Conservation (phyloP, 1,284 basidiomycete species). For the Porodaedalea pini region DNA sequence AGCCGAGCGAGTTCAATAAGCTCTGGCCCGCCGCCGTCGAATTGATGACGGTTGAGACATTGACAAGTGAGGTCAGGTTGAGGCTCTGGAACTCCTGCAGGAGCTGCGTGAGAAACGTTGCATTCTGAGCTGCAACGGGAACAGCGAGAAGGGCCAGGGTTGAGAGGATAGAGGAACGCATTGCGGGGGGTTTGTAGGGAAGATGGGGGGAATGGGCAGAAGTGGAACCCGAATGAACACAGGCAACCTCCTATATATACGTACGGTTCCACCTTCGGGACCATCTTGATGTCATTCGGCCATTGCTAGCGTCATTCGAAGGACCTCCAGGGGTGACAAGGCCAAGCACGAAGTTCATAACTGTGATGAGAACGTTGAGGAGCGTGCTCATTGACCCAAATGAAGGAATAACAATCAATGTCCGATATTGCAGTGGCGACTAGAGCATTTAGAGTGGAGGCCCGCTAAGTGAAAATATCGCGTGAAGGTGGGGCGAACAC, state of each 20-base stretch:
- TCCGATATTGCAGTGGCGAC: not conserved
- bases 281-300: not conserved
- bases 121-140: conserved; percentile 29
- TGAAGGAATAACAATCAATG: not conserved
- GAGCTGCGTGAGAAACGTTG: conserved; percentile 33
- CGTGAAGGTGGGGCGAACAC: not conserved
- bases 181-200: not conserved
- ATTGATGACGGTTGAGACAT: conserved; percentile 37
- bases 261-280: not conserved
- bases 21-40: conserved; percentile 39
- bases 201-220: not conserved
- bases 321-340: not conserved
- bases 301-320: conserved; percentile 1
- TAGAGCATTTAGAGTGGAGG: not conserved
- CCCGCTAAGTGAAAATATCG: too few relatives aligned
- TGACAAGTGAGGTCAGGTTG: conserved; percentile 40
- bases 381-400: not conserved
- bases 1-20: conserved; percentile 41
- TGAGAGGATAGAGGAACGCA: conserved; percentile 23
- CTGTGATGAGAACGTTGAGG: too few relatives aligned
- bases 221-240: not conserved
- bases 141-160: conserved; percentile 23
- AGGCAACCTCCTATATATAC: not conserved
- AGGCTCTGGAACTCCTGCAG: conserved; percentile 31
- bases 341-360: not conserved